Conservation (phyloP, 805 yeast genomes). For the Kodamaea lidongshanica region DNA sequence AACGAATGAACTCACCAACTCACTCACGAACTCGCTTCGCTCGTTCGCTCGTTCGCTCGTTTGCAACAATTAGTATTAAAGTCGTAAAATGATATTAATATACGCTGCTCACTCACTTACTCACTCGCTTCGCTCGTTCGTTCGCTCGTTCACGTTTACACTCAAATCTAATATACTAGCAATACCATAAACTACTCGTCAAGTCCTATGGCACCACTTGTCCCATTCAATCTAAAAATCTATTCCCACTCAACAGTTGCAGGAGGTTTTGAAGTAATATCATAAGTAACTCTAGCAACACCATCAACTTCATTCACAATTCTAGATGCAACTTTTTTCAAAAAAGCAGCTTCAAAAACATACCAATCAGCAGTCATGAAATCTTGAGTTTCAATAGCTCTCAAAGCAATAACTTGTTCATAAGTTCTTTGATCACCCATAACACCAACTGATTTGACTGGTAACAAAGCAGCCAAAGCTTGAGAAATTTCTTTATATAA, state of each 20-base stretch:
- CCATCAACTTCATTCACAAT: conserved; percentile 98
- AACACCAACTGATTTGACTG: conserved; percentile 98
- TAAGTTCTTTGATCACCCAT: conserved; percentile 99
- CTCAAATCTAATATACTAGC: too few relatives aligned
- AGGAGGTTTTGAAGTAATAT: conserved; percentile 98
- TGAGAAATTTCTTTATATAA: conserved; percentile 89
- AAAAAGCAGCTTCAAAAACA: conserved; percentile 84
- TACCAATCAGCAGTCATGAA: conserved; percentile 99
- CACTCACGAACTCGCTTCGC: too few relatives aligned
- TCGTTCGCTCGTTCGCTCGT: too few relatives aligned
- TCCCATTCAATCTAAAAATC: too few relatives aligned
- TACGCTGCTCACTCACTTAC: too few relatives aligned
- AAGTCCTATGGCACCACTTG: too few relatives aligned
- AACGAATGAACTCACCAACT: too few relatives aligned
- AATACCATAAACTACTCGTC: too few relatives aligned
- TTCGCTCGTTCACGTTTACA: too few relatives aligned
- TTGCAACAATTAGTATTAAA: too few relatives aligned
- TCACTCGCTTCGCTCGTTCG: too few relatives aligned
- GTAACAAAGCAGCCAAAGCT: conserved; percentile 95
- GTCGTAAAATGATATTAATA: too few relatives aligned
- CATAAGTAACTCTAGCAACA: conserved; percentile 98
- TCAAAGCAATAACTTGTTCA: conserved; percentile 97
- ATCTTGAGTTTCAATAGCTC: conserved; percentile 96
- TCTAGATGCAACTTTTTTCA: conserved; percentile 89
- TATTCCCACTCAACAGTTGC: conserved; percentile 99